Evolutionary conservation across 164 flowering plant species (phyloP).

Genomic region (Nymphaea colorata): DNA sequence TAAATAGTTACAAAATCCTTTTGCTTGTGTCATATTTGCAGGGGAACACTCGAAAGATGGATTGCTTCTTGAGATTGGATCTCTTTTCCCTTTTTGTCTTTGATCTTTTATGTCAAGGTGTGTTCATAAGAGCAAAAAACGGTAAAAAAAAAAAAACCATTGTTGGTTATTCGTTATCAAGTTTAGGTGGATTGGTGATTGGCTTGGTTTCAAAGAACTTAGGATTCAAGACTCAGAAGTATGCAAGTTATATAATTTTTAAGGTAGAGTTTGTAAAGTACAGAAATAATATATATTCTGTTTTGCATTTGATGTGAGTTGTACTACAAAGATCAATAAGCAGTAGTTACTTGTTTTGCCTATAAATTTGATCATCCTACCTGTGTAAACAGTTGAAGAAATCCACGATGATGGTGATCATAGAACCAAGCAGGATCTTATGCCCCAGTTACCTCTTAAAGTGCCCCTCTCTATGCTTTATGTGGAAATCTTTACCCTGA

Average conservation of each 20-base stretch:
- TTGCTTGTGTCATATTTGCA: conserved; percentile 8
- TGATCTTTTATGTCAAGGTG: conserved; percentile 5
- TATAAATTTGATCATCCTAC: too few species aligned
- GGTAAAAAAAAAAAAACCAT: conserved; percentile 3
- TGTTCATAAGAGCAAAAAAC: conserved; percentile 12
- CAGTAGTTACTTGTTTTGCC: not conserved
- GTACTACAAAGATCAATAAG: not conserved
- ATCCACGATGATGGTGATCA: not conserved
- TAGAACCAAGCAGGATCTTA: not conserved
- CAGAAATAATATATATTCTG: not conserved
- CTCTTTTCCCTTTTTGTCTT: conserved; percentile 13
- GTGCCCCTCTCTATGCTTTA: too few species aligned
- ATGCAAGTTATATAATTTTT: not conserved
- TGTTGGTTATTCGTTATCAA: conserved; percentile 12
- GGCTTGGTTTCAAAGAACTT: conserved; percentile 8
- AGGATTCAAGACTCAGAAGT: not conserved
- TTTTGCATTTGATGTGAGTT: not conserved
- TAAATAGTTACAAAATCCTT: not conserved
- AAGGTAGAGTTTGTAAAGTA: not conserved
- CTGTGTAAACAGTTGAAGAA: not conserved
- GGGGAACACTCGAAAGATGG: conserved; percentile 17
- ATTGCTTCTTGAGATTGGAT: conserved; percentile 14
- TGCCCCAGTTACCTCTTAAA: not conserved
- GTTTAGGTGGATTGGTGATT: conserved; percentile 11
- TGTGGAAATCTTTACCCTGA: too few species aligned